Evolutionary conservation across 805 yeast genomes (phyloP).

Genomic region (Hermanozyma aechmeae): DNA sequence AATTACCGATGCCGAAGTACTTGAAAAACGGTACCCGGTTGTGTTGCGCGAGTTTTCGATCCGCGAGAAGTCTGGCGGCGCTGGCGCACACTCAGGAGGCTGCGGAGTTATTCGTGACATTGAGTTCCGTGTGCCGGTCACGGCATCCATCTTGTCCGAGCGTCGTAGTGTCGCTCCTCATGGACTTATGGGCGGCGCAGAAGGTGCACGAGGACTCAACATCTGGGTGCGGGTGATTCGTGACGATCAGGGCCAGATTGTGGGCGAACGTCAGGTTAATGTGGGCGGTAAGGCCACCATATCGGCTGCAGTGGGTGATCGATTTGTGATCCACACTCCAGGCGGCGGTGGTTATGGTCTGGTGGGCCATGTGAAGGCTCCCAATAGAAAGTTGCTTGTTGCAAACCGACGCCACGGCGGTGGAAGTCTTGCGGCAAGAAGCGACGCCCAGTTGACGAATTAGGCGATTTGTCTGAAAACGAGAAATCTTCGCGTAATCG

Average conservation of each 20-base stretch:
- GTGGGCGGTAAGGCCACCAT: constrained; percentile 12
- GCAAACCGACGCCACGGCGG: constrained; percentile 17
- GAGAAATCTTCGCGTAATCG: no score
- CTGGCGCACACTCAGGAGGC: constrained; percentile 68
- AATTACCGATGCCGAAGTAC: constrained; percentile 83
- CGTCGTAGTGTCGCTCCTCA: constrained; percentile 79
- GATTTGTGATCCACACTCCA: constrained; percentile 30
- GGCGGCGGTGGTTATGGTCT: constrained; percentile 38
- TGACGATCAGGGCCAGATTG: constrained; percentile 13
- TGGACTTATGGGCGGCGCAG: constrained; percentile 76
- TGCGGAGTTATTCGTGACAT: constrained; percentile 81
- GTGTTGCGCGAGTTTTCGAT: constrained; percentile 63
- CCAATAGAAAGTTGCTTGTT: constrained; percentile 2
- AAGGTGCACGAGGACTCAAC: constrained; percentile 59
- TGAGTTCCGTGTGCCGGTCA: constrained; percentile 45
- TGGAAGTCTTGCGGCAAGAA: constrained; percentile 28
- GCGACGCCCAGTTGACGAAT: constrained; percentile 26
- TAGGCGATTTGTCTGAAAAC: no score
- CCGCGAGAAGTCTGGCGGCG: constrained; percentile 72
- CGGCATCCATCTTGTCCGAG: constrained; percentile 71
- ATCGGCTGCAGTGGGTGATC: constrained; percentile 28
- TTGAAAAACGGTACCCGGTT: constrained; percentile 84
- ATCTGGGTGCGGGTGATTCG: constrained; percentile 20
- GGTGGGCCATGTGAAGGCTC: constrained; percentile 1
- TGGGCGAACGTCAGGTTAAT: constrained; percentile 10